Evolutionary conservation across 495 filamentous ascomycete genomes (phyloP).

Genomic region (Lepraria neglecta): DNA sequence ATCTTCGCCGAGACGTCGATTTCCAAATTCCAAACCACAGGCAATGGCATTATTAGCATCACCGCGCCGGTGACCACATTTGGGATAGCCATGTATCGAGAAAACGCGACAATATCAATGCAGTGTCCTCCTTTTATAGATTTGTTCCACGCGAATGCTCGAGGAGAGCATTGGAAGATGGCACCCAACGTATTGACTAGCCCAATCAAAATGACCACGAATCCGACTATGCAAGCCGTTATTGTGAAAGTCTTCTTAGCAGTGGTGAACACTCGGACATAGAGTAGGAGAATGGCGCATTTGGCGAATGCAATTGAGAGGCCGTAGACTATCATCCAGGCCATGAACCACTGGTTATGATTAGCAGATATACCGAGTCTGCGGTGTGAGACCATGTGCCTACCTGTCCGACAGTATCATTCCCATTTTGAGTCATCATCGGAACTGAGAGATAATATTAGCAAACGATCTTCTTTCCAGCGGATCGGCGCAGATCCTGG

Average conservation of each 20-base stretch:
- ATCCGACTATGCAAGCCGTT: conserved; percentile 19
- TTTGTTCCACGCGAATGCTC: conserved; percentile 26
- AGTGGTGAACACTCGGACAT: conserved; percentile 36
- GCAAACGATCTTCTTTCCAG: not conserved
- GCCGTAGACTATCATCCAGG: conserved; percentile 32
- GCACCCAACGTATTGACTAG: conserved; percentile 23
- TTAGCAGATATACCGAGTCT: not conserved
- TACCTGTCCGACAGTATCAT: conserved; percentile 9
- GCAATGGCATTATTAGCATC: conserved; percentile 35
- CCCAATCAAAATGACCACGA: conserved; percentile 21
- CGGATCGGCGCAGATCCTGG: not conserved
- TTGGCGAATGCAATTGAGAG: conserved; percentile 35
- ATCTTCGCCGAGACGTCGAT: conserved; percentile 35
- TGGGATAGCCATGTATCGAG: conserved; percentile 31
- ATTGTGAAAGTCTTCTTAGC: conserved; percentile 31
- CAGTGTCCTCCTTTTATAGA: conserved; percentile 26
- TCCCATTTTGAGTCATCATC: not conserved
- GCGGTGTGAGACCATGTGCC: not conserved
- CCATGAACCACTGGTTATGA: conserved; percentile 15
- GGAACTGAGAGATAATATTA: not conserved
- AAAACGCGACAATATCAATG: conserved; percentile 29
- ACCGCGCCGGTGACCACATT: conserved; percentile 35
- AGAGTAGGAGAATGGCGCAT: conserved; percentile 38
- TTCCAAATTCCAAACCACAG: conserved; percentile 34
- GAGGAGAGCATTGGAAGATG: conserved; percentile 28